Evolutionary conservation across 2,329 filamentous ascomycete genomes (phyloP), one percentile per base, ranked within the genome.

Genomic region (Pyrenophora teres): DNA sequence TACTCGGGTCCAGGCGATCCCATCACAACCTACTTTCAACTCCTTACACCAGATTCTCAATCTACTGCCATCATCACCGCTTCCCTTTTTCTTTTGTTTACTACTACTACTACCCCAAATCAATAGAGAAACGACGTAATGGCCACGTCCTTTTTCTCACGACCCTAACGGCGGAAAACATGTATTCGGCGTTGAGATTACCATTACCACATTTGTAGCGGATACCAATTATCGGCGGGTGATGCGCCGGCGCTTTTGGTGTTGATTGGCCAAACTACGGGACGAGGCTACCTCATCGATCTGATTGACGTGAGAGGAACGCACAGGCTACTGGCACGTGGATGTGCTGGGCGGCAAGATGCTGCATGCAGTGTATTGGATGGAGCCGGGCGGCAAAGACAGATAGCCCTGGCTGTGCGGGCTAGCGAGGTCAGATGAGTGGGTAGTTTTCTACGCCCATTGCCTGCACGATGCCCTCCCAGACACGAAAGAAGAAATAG

Each of bases 1-100:
- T 59, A 43, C 52, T 59, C 64, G 69, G 67, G 68, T 70, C 69
- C 68, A 56, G 68, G 68, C 64, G 69, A 71, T 67, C 70, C 65
- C 59, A 64, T 64, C 63, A 62, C 65, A 68, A 42, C 60, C 63
- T 46, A 38, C 43, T 31, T 37, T 46, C 35, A 35, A 39, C 45
- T 40, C 49, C 59, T 63, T 57, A 30, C 38, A 56, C 55, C 52
- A 52, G 40, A 48, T 37, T 44, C 39, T 45, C 36, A 41, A 25
- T 32, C 30, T 38, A 49, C 37, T 43, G 48, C 50, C 41, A 52
- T 50, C 44, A 19, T 41, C 37, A 36, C 42, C 48, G 27, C 4
- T 62, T 63, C 63, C 52, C 55, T 56, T 66, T 57, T 65, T 57
- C 57, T 56, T 69, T 56, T 67, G 62, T 71, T 50, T 45, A 50